Evolutionary conservation across 2,329 filamentous ascomycete species (phyloP), one percentile per base, ranked within the genome.

Genomic region (Emydomyces testavorans): DNA sequence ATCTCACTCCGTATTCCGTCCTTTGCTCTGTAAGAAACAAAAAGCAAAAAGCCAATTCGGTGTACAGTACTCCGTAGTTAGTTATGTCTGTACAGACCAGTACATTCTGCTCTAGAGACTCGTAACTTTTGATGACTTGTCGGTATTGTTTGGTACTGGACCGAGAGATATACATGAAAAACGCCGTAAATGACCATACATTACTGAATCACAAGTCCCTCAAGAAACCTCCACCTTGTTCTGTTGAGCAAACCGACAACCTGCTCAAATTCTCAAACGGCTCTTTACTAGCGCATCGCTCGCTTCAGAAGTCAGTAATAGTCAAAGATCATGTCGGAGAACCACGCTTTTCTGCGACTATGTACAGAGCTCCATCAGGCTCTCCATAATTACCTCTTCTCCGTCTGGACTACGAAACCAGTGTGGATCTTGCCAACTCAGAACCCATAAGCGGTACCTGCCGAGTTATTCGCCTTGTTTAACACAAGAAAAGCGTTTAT

Each of bases 351-450:
- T 37, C 16, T 13, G n/a, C n/a, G 16, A 21, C 2, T 40, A n/a
- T 31, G 23, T 4, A 21, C n/a, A n/a, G n/a, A n/a, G n/a, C n/a
- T n/a, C n/a, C n/a, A n/a, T n/a, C n/a, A n/a, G n/a, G n/a, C n/a
- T n/a, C n/a, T n/a, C n/a, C n/a, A n/a, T n/a, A n/a, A n/a, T n/a
- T n/a, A n/a, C n/a, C n/a, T n/a, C n/a, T n/a, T n/a, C n/a, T n/a
- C n/a, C n/a, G n/a, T n/a, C n/a, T n/a, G n/a, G n/a, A n/a, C n/a
- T n/a, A n/a, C n/a, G 24, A 24, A 28, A 1, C 15, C 3, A 26
- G n/a, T 16, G 43, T 46, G 43, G 43, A 46, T 37, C 43, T 46
- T 46, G 43, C 38, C 43, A 46, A 46, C 43, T 36, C 43, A 46
- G n/a, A 45, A 26, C 23, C 42, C 28, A n/a, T n/a, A 37, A 28